Evolutionary conservation across 2,329 filamentous ascomycete genomes (phyloP).

Genomic region (Byssoonygena ceratinophila): DNA sequence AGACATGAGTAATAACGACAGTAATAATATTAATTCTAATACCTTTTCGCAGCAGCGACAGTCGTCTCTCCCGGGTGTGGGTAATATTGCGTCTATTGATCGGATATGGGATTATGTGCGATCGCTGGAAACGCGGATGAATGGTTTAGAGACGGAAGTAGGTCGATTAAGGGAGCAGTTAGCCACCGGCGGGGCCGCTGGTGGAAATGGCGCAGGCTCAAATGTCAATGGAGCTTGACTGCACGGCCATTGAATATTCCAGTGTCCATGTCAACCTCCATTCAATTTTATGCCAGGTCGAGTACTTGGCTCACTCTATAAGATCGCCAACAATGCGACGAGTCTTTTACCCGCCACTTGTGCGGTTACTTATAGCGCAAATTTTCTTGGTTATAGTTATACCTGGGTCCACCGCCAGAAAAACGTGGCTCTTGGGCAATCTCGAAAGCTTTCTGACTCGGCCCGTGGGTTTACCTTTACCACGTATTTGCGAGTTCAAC

Average conservation of each 20-base stretch:
- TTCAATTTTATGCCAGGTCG: not conserved
- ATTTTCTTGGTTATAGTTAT: not conserved
- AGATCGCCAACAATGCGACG: not conserved
- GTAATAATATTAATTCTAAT: conserved; percentile 13
- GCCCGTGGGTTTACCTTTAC: too few species aligned
- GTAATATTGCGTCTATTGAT: conserved; percentile 11
- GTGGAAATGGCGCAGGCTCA: not conserved
- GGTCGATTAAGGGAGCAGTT: conserved; percentile 23
- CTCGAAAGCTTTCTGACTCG: too few species aligned
- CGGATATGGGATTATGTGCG: conserved; percentile 25
- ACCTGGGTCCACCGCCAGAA: too few species aligned
- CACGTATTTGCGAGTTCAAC: too few species aligned
- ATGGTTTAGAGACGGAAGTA: conserved; percentile 27
- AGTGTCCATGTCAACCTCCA: too few species aligned
- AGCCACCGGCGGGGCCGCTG: conserved; percentile 2
- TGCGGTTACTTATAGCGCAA: too few species aligned
- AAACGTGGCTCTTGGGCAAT: too few species aligned
- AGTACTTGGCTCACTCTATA: not conserved
- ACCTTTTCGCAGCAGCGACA: conserved; percentile 10
- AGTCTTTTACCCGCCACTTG: too few species aligned
- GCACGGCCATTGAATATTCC: not conserved
- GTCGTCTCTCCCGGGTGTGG: conserved; percentile 11
- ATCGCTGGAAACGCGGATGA: conserved; percentile 26
- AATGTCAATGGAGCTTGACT: conserved; percentile 10
- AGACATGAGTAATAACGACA: conserved; percentile 8